Percentiles rank a stretch among this genome's conserved stretches.
phyloP scores from a whole-genome alignment of 257 asterid genomes.

The Leptodermis oblonga region DNA sequence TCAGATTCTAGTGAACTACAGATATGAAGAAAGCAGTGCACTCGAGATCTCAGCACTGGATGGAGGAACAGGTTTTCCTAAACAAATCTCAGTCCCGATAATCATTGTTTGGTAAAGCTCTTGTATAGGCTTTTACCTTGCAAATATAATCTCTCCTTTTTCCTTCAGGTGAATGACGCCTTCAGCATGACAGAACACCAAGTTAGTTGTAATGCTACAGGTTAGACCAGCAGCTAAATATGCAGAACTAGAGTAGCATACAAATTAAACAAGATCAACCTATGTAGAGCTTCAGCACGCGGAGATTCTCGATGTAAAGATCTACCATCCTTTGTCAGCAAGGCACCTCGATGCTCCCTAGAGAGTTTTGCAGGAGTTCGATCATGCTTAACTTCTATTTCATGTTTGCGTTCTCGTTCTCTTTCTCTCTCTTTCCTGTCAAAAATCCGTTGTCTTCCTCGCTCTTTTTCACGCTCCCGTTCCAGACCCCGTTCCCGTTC shows the following conservation, averaged over 20 bases:
- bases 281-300: slow-evolving; percentile 70
- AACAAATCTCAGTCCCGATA: slow-evolving; percentile 24
- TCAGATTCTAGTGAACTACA: neutral
- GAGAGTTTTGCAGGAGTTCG: slow-evolving; percentile 75
- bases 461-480: slow-evolving; percentile 51
- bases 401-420: slow-evolving; percentile 65
- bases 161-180: slow-evolving; percentile 94
- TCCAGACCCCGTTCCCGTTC: slow-evolving; percentile 50
- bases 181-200: slow-evolving; percentile 82
- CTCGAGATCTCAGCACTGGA: slow-evolving; percentile 14
- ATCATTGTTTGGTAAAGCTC: slow-evolving; percentile 46
- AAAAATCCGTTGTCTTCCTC: slow-evolving; percentile 41
- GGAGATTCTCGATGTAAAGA: slow-evolving; percentile 76
- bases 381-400: slow-evolving; percentile 54
- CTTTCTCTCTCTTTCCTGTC: slow-evolving; percentile 69
- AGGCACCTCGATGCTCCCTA: slow-evolving; percentile 70
- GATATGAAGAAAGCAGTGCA: slow-evolving; percentile 3
- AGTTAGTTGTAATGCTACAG: slow-evolving; percentile 66
- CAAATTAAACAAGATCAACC: slow-evolving; percentile 79
- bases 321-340: slow-evolving; percentile 65
- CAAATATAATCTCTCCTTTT: slow-evolving; percentile 90
- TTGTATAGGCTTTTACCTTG: slow-evolving; percentile 75
- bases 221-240: slow-evolving; percentile 59
- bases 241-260: slow-evolving; percentile 51
- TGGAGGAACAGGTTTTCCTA: slow-evolving; percentile 3